These are phyloP conservation scores for Grammothele lineata DNA, from an alignment of 768 basidiomycete genomes.

Conservation along the genomic window DNA sequence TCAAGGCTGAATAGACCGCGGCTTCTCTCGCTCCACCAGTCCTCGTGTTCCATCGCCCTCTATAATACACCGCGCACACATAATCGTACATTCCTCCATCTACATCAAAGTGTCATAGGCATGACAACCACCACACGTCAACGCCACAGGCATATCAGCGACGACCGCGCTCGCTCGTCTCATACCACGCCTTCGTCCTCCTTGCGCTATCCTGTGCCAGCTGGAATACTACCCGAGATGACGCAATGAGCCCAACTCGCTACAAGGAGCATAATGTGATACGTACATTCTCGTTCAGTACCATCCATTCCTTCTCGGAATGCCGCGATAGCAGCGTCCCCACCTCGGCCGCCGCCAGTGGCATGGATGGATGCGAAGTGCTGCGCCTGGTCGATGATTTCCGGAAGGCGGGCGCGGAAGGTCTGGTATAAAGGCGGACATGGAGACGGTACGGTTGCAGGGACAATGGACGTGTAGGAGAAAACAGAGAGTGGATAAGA, in stretches of 20 bases:
- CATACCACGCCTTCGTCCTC: conserved; percentile 81
- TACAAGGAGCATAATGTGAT: background rate
- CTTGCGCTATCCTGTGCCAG: conserved; percentile 81
- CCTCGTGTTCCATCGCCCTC: too few relatives aligned
- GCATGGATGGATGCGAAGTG: conserved; percentile 57
- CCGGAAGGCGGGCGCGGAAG: conserved; percentile 72
- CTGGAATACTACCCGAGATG: conserved; percentile 61
- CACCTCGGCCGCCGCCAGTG: conserved; percentile 44
- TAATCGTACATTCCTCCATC: too few relatives aligned
- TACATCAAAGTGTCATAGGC: background rate
- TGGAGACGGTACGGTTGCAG: background rate
- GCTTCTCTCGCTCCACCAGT: too few relatives aligned
- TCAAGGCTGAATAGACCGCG: conserved; percentile 10
- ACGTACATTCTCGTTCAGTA: conserved; percentile 88
- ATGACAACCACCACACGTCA: background rate
- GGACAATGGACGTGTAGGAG: too few relatives aligned
- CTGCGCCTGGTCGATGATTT: conserved; percentile 82
- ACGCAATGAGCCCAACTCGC: conserved; percentile 4
- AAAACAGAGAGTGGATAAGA: conserved; percentile 5
- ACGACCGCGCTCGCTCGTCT: conserved; percentile 55
- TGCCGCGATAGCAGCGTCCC: conserved; percentile 58
- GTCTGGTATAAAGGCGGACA: conserved; percentile 38
- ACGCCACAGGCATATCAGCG: conserved; percentile 28
- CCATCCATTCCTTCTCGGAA: conserved; percentile 91
- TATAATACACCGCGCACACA: too few relatives aligned